Percentiles rank a stretch among this genome's conserved stretches.
Conservation (phyloP, 805 yeast genomes). For the Ogataea ganodermae region DNA sequence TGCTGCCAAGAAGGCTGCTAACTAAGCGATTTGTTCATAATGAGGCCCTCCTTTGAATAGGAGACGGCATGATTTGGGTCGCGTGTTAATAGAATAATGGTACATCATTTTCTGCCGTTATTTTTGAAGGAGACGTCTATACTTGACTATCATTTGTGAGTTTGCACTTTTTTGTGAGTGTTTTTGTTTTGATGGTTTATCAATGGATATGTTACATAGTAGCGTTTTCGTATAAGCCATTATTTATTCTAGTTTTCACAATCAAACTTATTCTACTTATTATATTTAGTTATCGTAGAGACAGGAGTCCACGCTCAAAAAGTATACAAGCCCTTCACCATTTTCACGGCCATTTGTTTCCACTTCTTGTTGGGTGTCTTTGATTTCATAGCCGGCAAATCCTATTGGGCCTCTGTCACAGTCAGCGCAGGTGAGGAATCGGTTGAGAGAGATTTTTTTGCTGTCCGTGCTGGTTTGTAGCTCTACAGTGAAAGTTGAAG, state of each 20-base stretch:
- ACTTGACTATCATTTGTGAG: neutral
- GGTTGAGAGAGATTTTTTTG: conserved; percentile 39
- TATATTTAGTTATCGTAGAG: conserved; percentile 12
- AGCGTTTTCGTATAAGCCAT: conserved; percentile 7
- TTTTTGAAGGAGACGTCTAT: neutral
- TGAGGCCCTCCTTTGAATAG: neutral
- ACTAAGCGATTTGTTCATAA: neutral
- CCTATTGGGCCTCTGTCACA: conserved; percentile 83
- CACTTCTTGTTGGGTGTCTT: conserved; percentile 20
- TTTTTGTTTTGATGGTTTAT: conserved; percentile 5
- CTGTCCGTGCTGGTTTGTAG: conserved; percentile 11
- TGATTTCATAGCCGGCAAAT: conserved; percentile 48
- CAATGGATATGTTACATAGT: neutral
- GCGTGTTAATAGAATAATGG: conserved; percentile 20
- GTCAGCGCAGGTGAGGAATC: conserved; percentile 69
- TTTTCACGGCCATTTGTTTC: conserved; percentile 13
- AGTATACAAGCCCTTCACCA: conserved; percentile 20
- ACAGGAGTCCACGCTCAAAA: conserved; percentile 17
- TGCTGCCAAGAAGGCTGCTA: conserved; percentile 27
- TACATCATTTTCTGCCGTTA: conserved; percentile 5
- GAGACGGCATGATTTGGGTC: neutral
- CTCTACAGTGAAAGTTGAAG: conserved; percentile 16
- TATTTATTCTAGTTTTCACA: conserved; percentile 12
- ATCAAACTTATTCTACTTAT: conserved; percentile 9
- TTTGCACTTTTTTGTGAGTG: conserved; percentile 3